Evolutionary conservation across 176 grass and related monocot genomes (phyloP), one percentile per base, ranked within the genome.

Genomic region (Elymus sibiricus): DNA sequence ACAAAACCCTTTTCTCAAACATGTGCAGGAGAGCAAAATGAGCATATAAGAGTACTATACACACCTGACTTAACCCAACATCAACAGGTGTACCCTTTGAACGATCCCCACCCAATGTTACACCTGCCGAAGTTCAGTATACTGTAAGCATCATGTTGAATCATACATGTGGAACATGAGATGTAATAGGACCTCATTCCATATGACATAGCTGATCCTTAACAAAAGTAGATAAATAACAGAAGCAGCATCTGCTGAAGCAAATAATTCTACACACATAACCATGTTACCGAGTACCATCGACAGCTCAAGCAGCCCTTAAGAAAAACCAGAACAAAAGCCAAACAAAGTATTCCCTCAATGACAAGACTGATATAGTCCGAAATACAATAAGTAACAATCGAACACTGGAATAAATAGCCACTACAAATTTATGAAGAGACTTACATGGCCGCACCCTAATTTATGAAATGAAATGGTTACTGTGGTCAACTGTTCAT

Each of bases 1-100:
- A n/a, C 51, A 69, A 53, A 79, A 83, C 1, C 22, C 16, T 70
- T 80, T n/a, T 19, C 34, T 11, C 27, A 90, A 16, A 53, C 24
- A 80, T 83, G 24, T 61, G 26, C 14, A 10, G 4, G 43, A 73
- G 47, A 83, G 79, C 9, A 73, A 69, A 43, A 58, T 47, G 34
- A 39, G 11, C 40, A 19, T 12, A 71, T 77, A 40, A 25, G 65
- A 63, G 64, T 66, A 34, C 28, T 12, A 84, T 84, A 64, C 75
- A 89, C 80, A 98, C 96, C 93, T 98, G 95, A 58, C 66, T 98
- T 85, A 98, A 91, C 35, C 96, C 96, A n/a, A 98, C 93, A 85
- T 98, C 96, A 84, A 98, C 93, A 84, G 38, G 86, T 53, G 92
- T 95, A 5, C 96, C 92, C n/a, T 92, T 87, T 80, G 94, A 92